Evolutionary conservation across 2,329 filamentous ascomycete species (phyloP).

Genomic region (Diaporthe sp.): DNA sequence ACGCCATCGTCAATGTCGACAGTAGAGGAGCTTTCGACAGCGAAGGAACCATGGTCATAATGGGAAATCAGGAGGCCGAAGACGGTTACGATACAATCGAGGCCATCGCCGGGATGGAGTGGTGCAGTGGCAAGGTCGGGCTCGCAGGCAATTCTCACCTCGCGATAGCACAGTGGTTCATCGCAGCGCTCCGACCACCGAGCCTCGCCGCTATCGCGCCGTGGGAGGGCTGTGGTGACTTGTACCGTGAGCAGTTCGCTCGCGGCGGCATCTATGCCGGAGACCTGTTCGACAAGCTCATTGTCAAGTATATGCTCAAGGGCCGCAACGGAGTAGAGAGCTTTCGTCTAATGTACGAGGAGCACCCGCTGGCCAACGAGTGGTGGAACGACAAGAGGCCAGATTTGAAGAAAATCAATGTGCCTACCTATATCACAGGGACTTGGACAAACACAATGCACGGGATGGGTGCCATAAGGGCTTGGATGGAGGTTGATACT

Average conservation of each 20-base stretch:
- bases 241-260: conserved; percentile 57
- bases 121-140: conserved; percentile 46
- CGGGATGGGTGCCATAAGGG: conserved; percentile 49
- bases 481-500: conserved; percentile 46
- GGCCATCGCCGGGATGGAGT: conserved; percentile 41
- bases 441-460: conserved; percentile 47
- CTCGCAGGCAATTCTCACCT: conserved; percentile 45
- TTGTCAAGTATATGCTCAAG: conserved; percentile 49
- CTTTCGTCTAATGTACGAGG: conserved; percentile 52
- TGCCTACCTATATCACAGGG: conserved; percentile 48
- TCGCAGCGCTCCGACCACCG: conserved; percentile 35
- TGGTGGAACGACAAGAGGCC: conserved; percentile 52
- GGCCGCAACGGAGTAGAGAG: conserved; percentile 50
- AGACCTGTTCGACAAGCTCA: conserved; percentile 52
- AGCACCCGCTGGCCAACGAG: conserved; percentile 45
- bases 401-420: conserved; percentile 47
- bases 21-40: conserved; percentile 41
- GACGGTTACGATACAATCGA: conserved; percentile 44
- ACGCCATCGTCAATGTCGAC: conserved; percentile 45
- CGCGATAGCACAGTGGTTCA: conserved; percentile 38
- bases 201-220: conserved; percentile 39
- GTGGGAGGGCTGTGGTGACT: conserved; percentile 57
- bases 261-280: conserved; percentile 53
- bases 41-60: conserved; percentile 40
- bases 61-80: conserved; percentile 40